Percentiles rank a stretch among this genome's conserved stretches.
These are phyloP conservation scores for Neonectria punicea DNA, from an alignment of 2,329 filamentous ascomycete species.

Conservation along the genomic window DNA sequence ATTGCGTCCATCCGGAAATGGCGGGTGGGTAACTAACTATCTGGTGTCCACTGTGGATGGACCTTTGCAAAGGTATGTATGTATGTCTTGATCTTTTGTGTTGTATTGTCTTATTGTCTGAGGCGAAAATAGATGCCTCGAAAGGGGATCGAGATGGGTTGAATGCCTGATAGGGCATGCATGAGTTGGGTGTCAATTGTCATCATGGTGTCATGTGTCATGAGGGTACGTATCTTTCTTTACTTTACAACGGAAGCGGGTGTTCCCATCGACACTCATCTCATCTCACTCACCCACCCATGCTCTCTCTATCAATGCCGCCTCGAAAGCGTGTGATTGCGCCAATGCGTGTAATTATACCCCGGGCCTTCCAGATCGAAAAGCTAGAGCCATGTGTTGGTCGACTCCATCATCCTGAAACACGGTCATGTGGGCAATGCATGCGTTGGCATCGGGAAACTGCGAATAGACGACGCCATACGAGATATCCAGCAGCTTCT, in stretches of 20 bases:
- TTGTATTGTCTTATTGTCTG: not conserved
- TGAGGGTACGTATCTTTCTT: conserved; percentile 6
- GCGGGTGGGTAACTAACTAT: not conserved
- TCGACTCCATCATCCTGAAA: conserved; percentile 22
- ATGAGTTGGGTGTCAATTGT: not conserved
- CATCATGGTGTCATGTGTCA: conserved; percentile 5
- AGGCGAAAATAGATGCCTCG: not conserved
- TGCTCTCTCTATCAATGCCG: not conserved
- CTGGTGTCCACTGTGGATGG: conserved; percentile 16
- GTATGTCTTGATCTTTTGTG: not conserved
- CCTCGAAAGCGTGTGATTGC: not conserved
- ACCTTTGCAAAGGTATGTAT: conserved; percentile 8
- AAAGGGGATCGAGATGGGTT: not conserved
- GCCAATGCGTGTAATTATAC: not conserved
- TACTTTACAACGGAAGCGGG: not conserved
- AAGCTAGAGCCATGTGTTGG: conserved; percentile 13
- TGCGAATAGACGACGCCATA: not conserved
- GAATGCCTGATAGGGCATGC: not conserved
- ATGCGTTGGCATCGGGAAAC: conserved; percentile 19
- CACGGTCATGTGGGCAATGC: conserved; percentile 19
- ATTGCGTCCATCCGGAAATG: conserved; percentile 5
- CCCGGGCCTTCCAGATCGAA: not conserved
- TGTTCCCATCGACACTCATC: not conserved
- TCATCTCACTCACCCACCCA: not conserved
- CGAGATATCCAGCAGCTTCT: not conserved